phyloP scores from a whole-genome alignment of 176 grass and related monocot species.

The Triticum urartu region DNA sequence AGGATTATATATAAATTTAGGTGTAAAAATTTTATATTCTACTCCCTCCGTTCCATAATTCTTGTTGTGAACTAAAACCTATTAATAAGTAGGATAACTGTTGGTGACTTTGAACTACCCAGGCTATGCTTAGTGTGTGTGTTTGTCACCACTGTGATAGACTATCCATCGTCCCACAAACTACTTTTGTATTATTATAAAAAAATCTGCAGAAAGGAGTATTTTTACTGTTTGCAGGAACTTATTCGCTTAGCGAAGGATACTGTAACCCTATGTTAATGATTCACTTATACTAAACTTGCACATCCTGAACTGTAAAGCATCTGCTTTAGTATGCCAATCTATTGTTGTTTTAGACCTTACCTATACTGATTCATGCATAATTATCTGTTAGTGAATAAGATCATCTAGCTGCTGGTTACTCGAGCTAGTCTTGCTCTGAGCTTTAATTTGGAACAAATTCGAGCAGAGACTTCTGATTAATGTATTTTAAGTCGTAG shows the following conservation, averaged over 20 bases:
- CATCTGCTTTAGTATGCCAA: neutral
- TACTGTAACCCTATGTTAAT: neutral
- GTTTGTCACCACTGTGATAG: neutral
- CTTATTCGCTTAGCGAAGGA: neutral
- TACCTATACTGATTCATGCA: neutral
- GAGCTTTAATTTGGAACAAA: neutral
- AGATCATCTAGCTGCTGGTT: neutral
- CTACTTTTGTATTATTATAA: neutral
- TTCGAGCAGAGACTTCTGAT: neutral
- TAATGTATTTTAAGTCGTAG: neutral
- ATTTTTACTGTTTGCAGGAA: neutral
- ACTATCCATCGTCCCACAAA: neutral
- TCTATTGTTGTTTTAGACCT: neutral
- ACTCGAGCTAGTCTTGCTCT: neutral
- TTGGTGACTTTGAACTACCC: neutral
- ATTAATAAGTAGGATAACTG: neutral
- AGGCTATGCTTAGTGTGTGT: neutral
- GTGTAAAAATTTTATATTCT: neutral
- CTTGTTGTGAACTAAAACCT: too few relatives aligned
- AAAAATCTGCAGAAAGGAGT: neutral
- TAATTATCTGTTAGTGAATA: neutral
- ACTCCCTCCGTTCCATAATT: neutral
- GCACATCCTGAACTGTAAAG: neutral
- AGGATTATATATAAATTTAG: neutral
- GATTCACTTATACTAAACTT: neutral